Evolutionary conservation across 208 protist genomes (phyloP).

Genomic region (Wallacemonas sp.): DNA sequence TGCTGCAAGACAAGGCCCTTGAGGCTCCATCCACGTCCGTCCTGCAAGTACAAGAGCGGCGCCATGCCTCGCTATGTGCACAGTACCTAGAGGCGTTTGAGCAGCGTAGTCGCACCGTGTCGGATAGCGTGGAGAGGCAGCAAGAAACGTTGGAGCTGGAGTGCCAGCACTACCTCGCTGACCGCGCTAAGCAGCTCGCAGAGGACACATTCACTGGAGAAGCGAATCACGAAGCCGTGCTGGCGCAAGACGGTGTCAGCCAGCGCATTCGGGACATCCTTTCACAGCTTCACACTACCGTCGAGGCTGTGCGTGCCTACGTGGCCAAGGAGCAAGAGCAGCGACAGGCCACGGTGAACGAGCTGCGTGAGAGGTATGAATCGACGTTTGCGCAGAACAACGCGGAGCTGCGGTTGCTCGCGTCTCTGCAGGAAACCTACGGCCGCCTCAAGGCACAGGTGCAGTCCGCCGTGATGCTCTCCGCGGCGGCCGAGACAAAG

Average conservation of each 20-base stretch:
- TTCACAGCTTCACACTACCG: conserved; percentile 15
- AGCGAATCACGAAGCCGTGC: conserved; percentile 11
- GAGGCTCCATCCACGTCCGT: conserved; percentile 40
- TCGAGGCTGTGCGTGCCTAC: conserved; percentile 32
- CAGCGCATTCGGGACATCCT: conserved; percentile 34
- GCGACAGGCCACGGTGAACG: conserved; percentile 26
- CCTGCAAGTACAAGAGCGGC: conserved; percentile 53
- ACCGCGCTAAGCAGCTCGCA: conserved; percentile 35
- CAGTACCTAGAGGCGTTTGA: conserved; percentile 46
- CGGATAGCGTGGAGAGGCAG: conserved; percentile 35
- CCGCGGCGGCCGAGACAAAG: conserved; percentile 47
- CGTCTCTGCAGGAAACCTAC: conserved; percentile 58
- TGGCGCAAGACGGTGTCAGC: conserved; percentile 25
- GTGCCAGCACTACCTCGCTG: conserved; percentile 36
- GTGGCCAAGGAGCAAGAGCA: conserved; percentile 26
- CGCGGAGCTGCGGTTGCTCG: conserved; percentile 61
- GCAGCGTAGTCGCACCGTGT: conserved; percentile 30
- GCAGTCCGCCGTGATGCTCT: conserved; percentile 53
- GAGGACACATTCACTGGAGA: conserved; percentile 23
- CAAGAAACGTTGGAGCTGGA: conserved; percentile 41
- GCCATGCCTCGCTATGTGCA: conserved; percentile 38
- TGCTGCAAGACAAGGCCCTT: conserved; percentile 36
- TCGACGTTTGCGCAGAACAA: conserved; percentile 45
- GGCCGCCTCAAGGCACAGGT: conserved; percentile 68
- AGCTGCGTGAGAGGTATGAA: conserved; percentile 21